Conservation (phyloP, 257 asterid species). For the Solanum piurae region DNA sequence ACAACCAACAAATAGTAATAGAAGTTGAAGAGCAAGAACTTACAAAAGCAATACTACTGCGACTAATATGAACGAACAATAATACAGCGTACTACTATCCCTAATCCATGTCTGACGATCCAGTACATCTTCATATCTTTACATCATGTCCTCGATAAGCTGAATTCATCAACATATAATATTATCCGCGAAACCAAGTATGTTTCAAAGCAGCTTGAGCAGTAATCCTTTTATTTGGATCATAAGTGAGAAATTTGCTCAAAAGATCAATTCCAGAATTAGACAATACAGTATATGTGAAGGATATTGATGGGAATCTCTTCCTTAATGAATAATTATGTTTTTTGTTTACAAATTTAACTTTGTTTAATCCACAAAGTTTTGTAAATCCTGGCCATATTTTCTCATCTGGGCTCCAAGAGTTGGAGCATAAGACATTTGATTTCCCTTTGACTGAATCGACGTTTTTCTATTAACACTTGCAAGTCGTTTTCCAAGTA, state of each 20-base stretch:
- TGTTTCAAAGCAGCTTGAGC: constrained; percentile 70
- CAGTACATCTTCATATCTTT: too few species aligned
- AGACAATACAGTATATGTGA: constrained; percentile 54
- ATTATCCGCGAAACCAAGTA: constrained; percentile 48
- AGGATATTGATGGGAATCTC: constrained; percentile 59
- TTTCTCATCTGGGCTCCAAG: constrained; percentile 50
- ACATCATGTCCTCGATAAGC: neutral
- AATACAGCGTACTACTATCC: neutral
- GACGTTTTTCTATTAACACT: constrained; percentile 54
- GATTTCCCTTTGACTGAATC: constrained; percentile 61
- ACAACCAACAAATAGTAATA: too few species aligned
- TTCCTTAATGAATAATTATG: constrained; percentile 36
- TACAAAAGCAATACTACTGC: too few species aligned
- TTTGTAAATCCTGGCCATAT: constrained; percentile 74
- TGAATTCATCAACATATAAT: neutral
- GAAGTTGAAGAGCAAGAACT: neutral
- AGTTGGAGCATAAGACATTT: constrained; percentile 81
- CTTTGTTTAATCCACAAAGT: constrained; percentile 54
- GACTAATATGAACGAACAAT: too few species aligned
- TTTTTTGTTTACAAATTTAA: constrained; percentile 68
- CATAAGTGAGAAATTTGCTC: constrained; percentile 61
- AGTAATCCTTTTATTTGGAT: constrained; percentile 78
- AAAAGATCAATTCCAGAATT: constrained; percentile 76
- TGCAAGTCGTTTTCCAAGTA: constrained; percentile 84
- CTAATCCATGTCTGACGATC: neutral